Base-by-base conservation (phyloP, 2,329 filamentous ascomycete species). In the Coniochaeta prunicola region DNA sequence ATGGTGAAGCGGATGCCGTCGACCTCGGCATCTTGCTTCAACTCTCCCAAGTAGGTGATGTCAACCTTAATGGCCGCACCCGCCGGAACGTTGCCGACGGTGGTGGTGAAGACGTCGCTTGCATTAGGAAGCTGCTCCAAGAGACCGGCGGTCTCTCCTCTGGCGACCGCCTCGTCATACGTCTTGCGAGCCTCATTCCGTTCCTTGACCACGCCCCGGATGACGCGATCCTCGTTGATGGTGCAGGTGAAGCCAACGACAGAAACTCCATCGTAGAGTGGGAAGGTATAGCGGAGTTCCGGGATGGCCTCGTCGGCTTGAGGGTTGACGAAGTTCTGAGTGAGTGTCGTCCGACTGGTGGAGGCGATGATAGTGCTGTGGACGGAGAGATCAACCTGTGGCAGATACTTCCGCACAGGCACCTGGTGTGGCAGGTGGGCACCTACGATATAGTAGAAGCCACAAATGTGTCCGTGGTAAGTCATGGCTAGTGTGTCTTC, bases 1-100 rank as follows among this genome's bases (percentile, higher is more conserved):
- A 92, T 81, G 4, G 83, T 90, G 67, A 88, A 88, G 7, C 87
- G 80, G 28, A 88, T 75, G 6, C 86, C 86, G 65, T 91, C 85
- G 3, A 82, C 76, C 61, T 86, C 83, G 48, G 84, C 80, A 66
- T 91, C 87, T 63, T 90, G 85, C 72, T 89, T 89, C 58, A 91
- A 76, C 68, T 91, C 87, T 2, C 84, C 85, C 4, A 90, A 76
- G 61, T 89, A 90, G 0, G 77, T 82, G 58, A 91, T 82, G 12
- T 86, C 77, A 7, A 91, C 80, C 7, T 77, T 68, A 34, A 90
- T 73, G 34, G 75, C 78, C 17, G 80, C 79, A 0, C 77, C 77
- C 0, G 82, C 77, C 0, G 86, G 84, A 0, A 91, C 78, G 62
- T 90, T 90, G 10, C 87, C 88, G 1, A 92, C 73, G 0, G 79